Evolutionary conservation across 345 rosid species (phyloP), one percentile per base, ranked within the genome.

Genomic region (Passiflora organensis): DNA sequence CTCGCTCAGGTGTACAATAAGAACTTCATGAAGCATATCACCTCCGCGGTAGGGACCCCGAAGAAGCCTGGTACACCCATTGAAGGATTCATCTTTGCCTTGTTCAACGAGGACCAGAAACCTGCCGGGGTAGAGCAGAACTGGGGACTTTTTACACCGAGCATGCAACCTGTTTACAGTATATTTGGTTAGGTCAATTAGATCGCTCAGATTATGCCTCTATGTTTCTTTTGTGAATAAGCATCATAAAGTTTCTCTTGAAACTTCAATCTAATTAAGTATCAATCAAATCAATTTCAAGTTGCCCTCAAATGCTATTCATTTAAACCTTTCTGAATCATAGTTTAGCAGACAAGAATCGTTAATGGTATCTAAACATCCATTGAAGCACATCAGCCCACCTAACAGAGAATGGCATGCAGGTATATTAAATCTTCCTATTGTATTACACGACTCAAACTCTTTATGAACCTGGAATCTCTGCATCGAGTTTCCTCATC

Each of bases 401-500:
- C n/a, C 96, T 95, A 53, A 79, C 75, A 45, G n/a, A n/a, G n/a
- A 79, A 76, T 0, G 85, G 95, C 55, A 86, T 89, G 0, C 69
- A 81, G 16, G 82, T 82, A 55, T 86, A 89, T 75, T 84, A 89
- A 20, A 84, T 86, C 72, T 77, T 80, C 69, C 95, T 70, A 32
- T 54, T 61, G 55, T 86, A 86, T 78, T 53, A 81, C 77, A 20
- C 48, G 72, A 48, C 78, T 73, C 79, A 67, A 74, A 0, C 75
- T 63, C 66, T 71, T 81, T 74, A 88, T 71, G 41, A 73, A 15
- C 4, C 64, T n/a, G n/a, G n/a, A n/a, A n/a, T n/a, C n/a, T n/a
- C n/a, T n/a, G n/a, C n/a, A n/a, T n/a, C n/a, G 53, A 51, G 81
- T 72, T 63, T 80, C 91, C 65, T 78, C 87, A 2, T 80, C 84